Percentiles rank a stretch among this genome's conserved stretches.
These are phyloP conservation scores for Lippia alba DNA, from an alignment of 305 asterid species.

Conservation along the genomic window DNA sequence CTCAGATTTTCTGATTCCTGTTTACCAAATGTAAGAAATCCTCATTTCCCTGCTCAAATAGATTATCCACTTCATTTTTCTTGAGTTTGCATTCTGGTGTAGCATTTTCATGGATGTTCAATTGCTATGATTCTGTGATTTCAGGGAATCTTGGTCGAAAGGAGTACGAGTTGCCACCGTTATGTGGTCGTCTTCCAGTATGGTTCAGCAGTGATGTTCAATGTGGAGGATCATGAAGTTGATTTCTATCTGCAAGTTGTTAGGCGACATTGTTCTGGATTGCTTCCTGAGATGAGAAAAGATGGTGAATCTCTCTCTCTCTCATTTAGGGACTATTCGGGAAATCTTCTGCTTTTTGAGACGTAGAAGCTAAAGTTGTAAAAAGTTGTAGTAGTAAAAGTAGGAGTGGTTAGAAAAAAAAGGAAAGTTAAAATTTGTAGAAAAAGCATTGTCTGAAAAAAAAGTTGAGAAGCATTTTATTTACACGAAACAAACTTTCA, in stretches of 20 bases:
- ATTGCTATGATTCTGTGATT: constrained; percentile 35
- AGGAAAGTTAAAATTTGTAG: too few relatives aligned
- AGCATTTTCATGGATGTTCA: background rate
- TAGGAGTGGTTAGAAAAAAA: too few relatives aligned
- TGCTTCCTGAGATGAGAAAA: constrained; percentile 85
- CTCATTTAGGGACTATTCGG: constrained; percentile 1
- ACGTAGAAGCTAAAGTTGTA: too few relatives aligned
- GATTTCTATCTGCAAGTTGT: constrained; percentile 74
- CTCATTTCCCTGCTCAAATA: constrained; percentile 15
- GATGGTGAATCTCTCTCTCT: constrained; percentile 57
- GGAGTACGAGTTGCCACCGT: constrained; percentile 47
- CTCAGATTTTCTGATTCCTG: constrained; percentile 69
- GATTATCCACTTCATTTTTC: background rate
- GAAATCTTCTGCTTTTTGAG: background rate
- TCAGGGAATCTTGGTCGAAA: constrained; percentile 55
- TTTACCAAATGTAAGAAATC: constrained; percentile 59
- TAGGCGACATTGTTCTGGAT: constrained; percentile 76
- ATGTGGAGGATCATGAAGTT: constrained; percentile 85
- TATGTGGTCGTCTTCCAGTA: constrained; percentile 93
- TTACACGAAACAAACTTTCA: too few relatives aligned
- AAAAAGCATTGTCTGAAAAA: too few relatives aligned
- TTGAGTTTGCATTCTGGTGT: background rate
- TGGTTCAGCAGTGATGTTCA: constrained; percentile 89
- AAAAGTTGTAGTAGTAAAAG: too few relatives aligned
- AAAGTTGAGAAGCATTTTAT: too few relatives aligned